Evolutionary conservation across 495 filamentous ascomycete species (phyloP).

Genomic region (Annulohypoxylon moriforme): DNA sequence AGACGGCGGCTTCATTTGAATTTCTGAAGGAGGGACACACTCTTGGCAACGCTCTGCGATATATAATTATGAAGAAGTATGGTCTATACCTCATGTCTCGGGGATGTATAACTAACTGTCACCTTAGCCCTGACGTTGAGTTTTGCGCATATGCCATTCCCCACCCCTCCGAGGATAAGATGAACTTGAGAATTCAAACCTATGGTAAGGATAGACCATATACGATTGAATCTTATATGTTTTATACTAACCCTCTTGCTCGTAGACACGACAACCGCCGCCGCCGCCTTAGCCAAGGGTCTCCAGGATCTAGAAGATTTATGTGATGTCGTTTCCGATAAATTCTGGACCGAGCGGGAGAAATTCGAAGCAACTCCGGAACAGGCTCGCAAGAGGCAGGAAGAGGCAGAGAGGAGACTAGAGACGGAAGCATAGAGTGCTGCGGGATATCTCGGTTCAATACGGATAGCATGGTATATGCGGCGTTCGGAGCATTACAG

Average conservation of each 20-base stretch:
- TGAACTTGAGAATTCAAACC: constrained; percentile 97
- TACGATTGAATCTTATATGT: neutral
- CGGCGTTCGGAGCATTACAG: constrained; percentile 48
- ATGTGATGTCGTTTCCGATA: constrained; percentile 89
- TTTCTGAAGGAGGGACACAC: constrained; percentile 94
- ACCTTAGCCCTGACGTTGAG: constrained; percentile 84
- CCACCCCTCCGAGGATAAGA: constrained; percentile 93
- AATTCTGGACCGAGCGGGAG: constrained; percentile 76
- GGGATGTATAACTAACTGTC: constrained; percentile 13
- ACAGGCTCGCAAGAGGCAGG: constrained; percentile 28
- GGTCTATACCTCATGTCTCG: constrained; percentile 36
- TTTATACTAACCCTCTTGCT: constrained; percentile 18
- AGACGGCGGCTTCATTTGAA: constrained; percentile 80
- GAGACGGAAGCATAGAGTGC: neutral
- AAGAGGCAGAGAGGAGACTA: constrained; percentile 21
- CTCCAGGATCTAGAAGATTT: constrained; percentile 87
- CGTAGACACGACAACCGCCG: constrained; percentile 80
- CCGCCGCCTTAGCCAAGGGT: constrained; percentile 89
- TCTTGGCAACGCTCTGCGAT: constrained; percentile 91
- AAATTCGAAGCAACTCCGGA: constrained; percentile 63
- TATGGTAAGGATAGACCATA: constrained; percentile 72
- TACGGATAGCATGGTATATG: constrained; percentile 37
- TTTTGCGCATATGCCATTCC: constrained; percentile 99
- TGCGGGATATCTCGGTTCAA: constrained; percentile 13
- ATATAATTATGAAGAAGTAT: constrained; percentile 98